Evolutionary conservation across 495 filamentous ascomycete species (phyloP), one percentile per base, ranked within the genome.

Genomic region (Talaromyces ruber): DNA sequence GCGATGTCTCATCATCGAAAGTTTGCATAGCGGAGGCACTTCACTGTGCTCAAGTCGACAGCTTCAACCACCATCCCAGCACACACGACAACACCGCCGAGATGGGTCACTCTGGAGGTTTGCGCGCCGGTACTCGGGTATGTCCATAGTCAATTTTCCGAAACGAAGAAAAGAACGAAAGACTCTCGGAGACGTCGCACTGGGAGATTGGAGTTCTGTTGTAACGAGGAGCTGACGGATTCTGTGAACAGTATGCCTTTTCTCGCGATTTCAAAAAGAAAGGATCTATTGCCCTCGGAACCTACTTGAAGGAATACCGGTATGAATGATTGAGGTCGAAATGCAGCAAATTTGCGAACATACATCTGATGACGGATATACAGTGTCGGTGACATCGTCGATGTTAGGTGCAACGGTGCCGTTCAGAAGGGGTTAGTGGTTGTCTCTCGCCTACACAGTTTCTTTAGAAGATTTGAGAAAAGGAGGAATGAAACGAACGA

Each of bases 81-180:
- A 68, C 60, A 57, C 72, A 76, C 70, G 69, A 73, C 72, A 77
- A 74, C 66, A 80, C 70, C 77, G 74, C 75, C 82, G 80, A 75
- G 69, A 98, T 97, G 93, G 92, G 92, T 93, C 93, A 97, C 86
- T 85, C 92, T 66, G 87, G 88, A 76, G 93, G 93, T 93, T 86
- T 97, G 72, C 84, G 93, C 77, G 85, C 90, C 72, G 93, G 93
- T 79, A 98, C 93, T 79, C 89, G 93, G 78, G 85, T 86, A 83
- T 66, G 85, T 83, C 64, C 22, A 37, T 11, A 18, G 9, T 28
- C 29, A 6, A 21, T n/a, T 51, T 37, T 58, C 32, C 45, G 16
- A 21, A 43, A 25, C 28, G 14, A n/a, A 5, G 14, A n/a, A 5
- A 21, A 24, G 22, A 12, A 39, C 25, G 26, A 32, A 11, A 57